Base-by-base conservation (phyloP, 805 yeast species). In the Candida germanica region DNA sequence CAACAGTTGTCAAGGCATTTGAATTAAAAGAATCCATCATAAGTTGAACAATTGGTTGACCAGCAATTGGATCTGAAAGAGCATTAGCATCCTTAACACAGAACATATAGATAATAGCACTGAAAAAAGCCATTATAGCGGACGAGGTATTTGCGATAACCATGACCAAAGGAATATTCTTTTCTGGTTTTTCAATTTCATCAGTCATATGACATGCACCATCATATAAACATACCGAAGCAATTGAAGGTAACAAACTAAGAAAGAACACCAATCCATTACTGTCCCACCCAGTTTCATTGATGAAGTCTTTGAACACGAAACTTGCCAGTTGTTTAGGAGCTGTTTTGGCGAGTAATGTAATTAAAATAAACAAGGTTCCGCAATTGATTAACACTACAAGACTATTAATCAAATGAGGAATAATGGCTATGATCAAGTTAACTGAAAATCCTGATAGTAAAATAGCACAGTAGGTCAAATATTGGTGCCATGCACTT, bases 151-250 rank as follows among this genome's bases (percentile, higher is more conserved):
- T 56, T 23, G 61, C 54, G 14, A 54, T 49, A 30, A 58, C 44
- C 47, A 61, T 48, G 2, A 63, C 68, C 29, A 50, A 53, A n/a
- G 65, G 64, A 26, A 61, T 49, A 32, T 58, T 48, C 36, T 49
- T 54, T 27, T 43, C 56, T 3, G 64, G 60, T 18, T 47, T 34
- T 14, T 51, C 50, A 12, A 60, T 53, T 43, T 61, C 65, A 37
- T 59, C 64, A 3, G 65, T 60, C 47, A 58, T 50, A 38, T 59
- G 66, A 6, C 60, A 52, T 3, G 58, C 56, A 5, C 61, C 56
- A 42, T 61, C 68, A 36, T 55, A 59, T 33, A 62, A 54, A 4
- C 61, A 49, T 28, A 61, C 53, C 21, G 54, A 44, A 24, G 51
- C 59, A 40, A 53, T 50, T 29, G 53, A 45, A 21, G 53, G 60